Percentiles rank a stretch among this genome's conserved stretches.
phyloP scores from a whole-genome alignment of 2,329 filamentous ascomycete genomes.

The Tympanopsis confertula region DNA sequence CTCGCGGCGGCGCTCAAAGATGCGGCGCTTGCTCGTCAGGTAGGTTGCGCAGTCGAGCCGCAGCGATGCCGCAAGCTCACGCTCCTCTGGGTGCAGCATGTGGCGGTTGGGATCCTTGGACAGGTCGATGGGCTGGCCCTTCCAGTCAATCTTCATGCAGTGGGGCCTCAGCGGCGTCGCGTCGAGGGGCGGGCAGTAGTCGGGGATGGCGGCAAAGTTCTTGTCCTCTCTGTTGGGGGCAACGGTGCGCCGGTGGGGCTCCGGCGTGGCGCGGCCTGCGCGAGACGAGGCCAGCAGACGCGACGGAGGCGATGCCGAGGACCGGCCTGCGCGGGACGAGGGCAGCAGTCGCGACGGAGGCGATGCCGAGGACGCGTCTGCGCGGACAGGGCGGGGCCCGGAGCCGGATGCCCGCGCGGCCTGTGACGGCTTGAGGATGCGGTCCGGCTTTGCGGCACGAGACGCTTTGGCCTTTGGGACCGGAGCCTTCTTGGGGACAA shows the following conservation, averaged over 20 bases:
- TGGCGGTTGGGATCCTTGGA: slow-evolving; percentile 57
- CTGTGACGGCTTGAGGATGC: no score
- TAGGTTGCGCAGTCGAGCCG: slow-evolving; percentile 81
- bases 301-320: slow-evolving; percentile 11
- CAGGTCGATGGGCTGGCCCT: slow-evolving; percentile 68
- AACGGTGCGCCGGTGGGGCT: slow-evolving; percentile 30
- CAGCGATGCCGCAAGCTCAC: slow-evolving; percentile 64
- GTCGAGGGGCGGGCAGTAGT: slow-evolving; percentile 60
- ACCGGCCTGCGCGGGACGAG: slow-evolving; percentile 15
- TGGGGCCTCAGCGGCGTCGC: slow-evolving; percentile 58
- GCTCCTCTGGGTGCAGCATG: slow-evolving; percentile 68
- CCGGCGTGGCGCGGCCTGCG: slow-evolving; percentile 18
- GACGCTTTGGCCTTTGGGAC: slow-evolving; percentile 30
- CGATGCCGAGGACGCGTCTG: no score
- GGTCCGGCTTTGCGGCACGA: slow-evolving; percentile 6
- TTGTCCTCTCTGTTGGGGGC: slow-evolving; percentile 70
- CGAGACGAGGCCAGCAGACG: slow-evolving; percentile 18
- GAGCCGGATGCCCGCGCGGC: no score
- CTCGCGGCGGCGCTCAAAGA: slow-evolving; percentile 68
- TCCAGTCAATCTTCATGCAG: slow-evolving; percentile 77
- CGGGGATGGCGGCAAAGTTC: slow-evolving; percentile 60
- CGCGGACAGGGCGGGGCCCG: no score
- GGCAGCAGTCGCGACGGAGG: slow-evolving; percentile 3
- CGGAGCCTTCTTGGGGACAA: slow-evolving; percentile 14
- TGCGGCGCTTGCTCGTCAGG: slow-evolving; percentile 81